Base-by-base conservation (phyloP, 495 filamentous ascomycete species). In the Neurospora sp. region DNA sequence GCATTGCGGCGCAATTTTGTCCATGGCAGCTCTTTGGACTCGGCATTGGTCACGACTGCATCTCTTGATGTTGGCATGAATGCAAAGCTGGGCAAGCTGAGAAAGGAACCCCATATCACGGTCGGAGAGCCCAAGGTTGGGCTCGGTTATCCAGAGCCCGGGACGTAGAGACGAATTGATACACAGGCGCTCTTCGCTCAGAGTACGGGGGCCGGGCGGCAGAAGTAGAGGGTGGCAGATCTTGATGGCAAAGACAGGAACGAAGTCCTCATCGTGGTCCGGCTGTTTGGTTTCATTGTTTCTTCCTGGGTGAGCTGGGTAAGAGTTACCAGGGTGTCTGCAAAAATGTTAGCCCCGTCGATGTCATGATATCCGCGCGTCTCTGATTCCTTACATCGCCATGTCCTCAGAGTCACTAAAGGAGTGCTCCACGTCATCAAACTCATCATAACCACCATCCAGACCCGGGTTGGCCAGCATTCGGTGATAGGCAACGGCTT, bases 211-310 rank as follows among this genome's bases (percentile, higher is more conserved):
- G 4, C 40, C 40, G 2, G 40, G 14, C 0, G 0, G 40, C 14
- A 2, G 16, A 16, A 41, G 14, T 7, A 41, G 14, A 16, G 0
- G 40, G 14, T 41, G 14, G 1, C 0, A 0, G 40, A 41, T 0
- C 0, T 2, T 41, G 14, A 41, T 41, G 0, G 4, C 14, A 16
- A 41, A 41, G 5, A 41, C 40, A 16, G 14, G 40, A 6, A 41
- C 3, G 0, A 0, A 4, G 2, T 40, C 12, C 4, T 14, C 12
- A 5, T 14, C 12, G 12, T 0, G 1, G 39, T 14, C 12, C 12
- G 39, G 12, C 12, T 40, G 4, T 0, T 40, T 12, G 4, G 3
- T 40, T 14, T 41, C 14, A 6, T 41, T 5, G 12, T 41, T 16
- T 16, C 39, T 40, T 14, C 3, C 39, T 40, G 3, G 39, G 39